Evolutionary conservation across 1,284 basidiomycete species (phyloP).

Genomic region (Leccinum griseonigrum): DNA sequence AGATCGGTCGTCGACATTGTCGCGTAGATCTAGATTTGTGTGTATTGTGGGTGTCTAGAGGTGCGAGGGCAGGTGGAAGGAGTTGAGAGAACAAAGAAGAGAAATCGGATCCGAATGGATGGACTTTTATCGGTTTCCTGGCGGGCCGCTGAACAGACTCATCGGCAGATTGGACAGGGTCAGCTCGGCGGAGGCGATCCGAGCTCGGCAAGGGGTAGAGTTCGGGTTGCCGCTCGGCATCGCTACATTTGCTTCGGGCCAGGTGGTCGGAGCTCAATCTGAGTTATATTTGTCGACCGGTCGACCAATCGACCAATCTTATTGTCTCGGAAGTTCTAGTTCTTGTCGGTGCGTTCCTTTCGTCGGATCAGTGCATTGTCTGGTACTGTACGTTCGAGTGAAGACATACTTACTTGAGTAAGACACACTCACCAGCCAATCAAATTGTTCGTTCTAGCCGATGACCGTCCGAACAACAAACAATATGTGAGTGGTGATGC

Average conservation of each 20-base stretch:
- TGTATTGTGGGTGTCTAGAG: neutral
- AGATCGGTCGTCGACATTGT: slow-evolving; percentile 15
- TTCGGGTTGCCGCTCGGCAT: neutral
- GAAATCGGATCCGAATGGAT: neutral
- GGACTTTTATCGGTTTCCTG: neutral
- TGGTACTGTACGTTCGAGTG: neutral
- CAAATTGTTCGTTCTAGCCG: neutral
- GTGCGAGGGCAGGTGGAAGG: neutral
- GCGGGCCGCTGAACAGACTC: neutral
- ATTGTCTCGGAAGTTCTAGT: neutral
- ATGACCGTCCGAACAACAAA: neutral
- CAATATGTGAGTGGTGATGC: slow-evolving; percentile 25
- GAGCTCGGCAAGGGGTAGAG: neutral
- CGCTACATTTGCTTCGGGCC: no score
- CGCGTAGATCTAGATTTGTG: neutral
- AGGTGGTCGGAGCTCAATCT: neutral
- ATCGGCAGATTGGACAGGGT: no score
- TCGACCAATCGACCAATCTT: neutral
- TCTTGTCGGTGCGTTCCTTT: neutral
- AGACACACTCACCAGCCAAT: neutral
- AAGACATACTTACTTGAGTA: neutral
- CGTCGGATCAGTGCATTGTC: neutral
- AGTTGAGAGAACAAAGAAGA: neutral
- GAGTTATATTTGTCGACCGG: neutral
- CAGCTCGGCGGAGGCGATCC: neutral